Conservation (phyloP, 768 basidiomycete genomes). For the Pleurotus platypus region DNA sequence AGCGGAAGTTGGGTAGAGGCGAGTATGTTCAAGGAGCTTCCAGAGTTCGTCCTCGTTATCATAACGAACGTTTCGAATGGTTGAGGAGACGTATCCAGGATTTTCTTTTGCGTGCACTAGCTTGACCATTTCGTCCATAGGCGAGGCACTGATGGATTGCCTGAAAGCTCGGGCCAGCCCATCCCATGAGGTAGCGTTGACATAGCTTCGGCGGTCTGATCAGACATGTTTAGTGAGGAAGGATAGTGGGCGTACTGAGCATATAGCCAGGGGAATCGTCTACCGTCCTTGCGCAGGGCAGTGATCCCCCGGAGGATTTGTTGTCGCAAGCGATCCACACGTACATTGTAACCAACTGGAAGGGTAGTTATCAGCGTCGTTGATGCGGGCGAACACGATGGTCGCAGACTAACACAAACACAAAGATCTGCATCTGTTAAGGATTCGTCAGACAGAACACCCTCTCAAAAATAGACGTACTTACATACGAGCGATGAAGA, state of each 20-base stretch:
- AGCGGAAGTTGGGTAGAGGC: background rate
- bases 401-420: conserved; percentile 37
- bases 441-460: background rate
- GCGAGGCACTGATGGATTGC: conserved; percentile 9
- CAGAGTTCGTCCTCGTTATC: conserved; percentile 10
- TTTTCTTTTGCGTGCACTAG: conserved; percentile 15
- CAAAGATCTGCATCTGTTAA: conserved; percentile 40
- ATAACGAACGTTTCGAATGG: conserved; percentile 12
- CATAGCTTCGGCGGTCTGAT: conserved; percentile 11
- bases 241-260: conserved; percentile 8
- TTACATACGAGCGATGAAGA: conserved; percentile 48
- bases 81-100: background rate
- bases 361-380: conserved; percentile 8
- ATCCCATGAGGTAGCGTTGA: conserved; percentile 23
- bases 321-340: conserved; percentile 6
- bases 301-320: conserved; percentile 16
- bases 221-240: background rate
- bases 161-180: conserved; percentile 19
- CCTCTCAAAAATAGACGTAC: conserved; percentile 15
- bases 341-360: conserved; percentile 29
- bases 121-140: conserved; percentile 24
- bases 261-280: conserved; percentile 11
- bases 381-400: background rate
- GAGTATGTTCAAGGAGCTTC: background rate
- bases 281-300: conserved; percentile 14